These are phyloP conservation scores for Dothideomycetidae sp. DNA, from an alignment of 2,329 filamentous ascomycete species.

Conservation along the genomic window DNA sequence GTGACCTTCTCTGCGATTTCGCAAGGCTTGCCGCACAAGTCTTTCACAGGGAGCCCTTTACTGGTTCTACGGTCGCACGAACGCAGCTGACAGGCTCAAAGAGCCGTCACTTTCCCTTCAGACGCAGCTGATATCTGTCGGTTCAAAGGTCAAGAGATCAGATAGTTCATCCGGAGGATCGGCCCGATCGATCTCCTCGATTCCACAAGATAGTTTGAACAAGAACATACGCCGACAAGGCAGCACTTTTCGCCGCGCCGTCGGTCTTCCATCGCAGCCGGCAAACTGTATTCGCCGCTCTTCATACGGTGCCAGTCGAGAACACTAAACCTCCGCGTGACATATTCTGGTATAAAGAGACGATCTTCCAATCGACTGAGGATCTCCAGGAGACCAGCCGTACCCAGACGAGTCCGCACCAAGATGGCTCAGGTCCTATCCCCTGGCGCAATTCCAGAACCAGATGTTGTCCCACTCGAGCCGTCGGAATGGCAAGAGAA, in stretches of 20 bases:
- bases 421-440: conserved; percentile 26
- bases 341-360: conserved; percentile 31
- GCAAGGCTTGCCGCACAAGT: neutral
- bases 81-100: conserved; percentile 5
- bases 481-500: conserved; percentile 58
- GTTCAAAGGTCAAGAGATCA: neutral
- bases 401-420: conserved; percentile 15
- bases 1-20: conserved; percentile 26
- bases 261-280: conserved; percentile 23
- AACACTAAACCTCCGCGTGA: conserved; percentile 32
- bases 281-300: conserved; percentile 58
- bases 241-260: too few species aligned
- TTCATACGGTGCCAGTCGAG: conserved; percentile 42
- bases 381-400: conserved; percentile 9
- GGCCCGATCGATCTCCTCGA: neutral
- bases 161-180: neutral
- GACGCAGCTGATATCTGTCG: too few species aligned
- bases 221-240: too few species aligned
- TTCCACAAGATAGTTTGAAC: neutral
- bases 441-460: conserved; percentile 31
- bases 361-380: conserved; percentile 25
- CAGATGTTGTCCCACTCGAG: conserved; percentile 21
- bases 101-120: too few species aligned
- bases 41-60: conserved; percentile 44
- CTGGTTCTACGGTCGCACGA: conserved; percentile 33